phyloP scores from a whole-genome alignment of 306 rosid species.

The Medicago ruthenica region DNA sequence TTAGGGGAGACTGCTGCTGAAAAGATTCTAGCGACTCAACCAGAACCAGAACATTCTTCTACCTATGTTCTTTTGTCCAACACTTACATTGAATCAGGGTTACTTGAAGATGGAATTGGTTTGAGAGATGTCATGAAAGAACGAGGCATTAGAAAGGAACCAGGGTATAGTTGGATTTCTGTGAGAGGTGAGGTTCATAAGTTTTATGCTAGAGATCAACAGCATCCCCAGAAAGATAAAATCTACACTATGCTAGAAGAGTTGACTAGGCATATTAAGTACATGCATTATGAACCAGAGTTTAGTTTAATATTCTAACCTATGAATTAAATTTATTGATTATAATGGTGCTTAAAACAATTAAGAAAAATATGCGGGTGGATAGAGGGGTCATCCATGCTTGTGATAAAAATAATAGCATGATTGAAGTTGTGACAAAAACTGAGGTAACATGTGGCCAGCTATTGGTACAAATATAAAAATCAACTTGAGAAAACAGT shows the following conservation, averaged over 20 bases:
- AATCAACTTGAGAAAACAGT: neutral
- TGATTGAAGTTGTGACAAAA: neutral
- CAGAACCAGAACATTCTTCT: slow-evolving; percentile 64
- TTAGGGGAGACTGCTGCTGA: slow-evolving; percentile 72
- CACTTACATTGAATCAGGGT: slow-evolving; percentile 65
- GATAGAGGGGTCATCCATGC: neutral
- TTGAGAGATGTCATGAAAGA: slow-evolving; percentile 69
- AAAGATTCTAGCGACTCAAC: slow-evolving; percentile 61
- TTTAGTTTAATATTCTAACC: slow-evolving; percentile 21
- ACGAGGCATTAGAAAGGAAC: slow-evolving; percentile 70
- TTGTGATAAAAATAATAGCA: neutral
- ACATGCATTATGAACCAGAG: slow-evolving; percentile 39
- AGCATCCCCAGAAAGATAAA: slow-evolving; percentile 60
- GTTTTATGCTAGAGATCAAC: slow-evolving; percentile 72
- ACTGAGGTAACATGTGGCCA: slow-evolving; percentile 10
- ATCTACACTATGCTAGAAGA: slow-evolving; percentile 60
- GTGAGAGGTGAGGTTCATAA: slow-evolving; percentile 66
- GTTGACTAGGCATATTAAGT: slow-evolving; percentile 48
- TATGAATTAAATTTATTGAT: neutral
- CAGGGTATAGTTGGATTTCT: slow-evolving; percentile 71
- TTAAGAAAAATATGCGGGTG: neutral
- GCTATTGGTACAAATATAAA: slow-evolving; percentile 9
- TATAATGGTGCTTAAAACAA: neutral
- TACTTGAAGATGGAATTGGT: slow-evolving; percentile 52
- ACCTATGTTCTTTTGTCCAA: slow-evolving; percentile 74